Conservation (phyloP, 2,329 filamentous ascomycete species). For the Fusarium sacchari region DNA sequence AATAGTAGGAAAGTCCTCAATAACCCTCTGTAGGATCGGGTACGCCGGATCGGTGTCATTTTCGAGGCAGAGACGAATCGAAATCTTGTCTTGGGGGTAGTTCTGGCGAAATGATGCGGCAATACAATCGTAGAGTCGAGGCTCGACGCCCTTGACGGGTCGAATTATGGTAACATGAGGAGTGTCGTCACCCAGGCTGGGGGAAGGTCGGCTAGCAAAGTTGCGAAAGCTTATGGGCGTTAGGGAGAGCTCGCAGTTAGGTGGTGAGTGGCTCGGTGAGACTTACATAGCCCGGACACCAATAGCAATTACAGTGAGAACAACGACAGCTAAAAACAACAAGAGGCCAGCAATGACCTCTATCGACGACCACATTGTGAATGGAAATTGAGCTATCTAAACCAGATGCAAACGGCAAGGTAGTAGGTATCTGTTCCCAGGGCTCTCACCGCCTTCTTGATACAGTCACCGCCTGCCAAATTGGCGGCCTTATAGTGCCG, state of each 20-base stretch:
- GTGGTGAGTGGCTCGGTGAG: not conserved
- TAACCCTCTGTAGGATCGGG: slow-evolving; percentile 74
- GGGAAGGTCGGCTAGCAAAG: slow-evolving; percentile 62
- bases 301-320: slow-evolving; percentile 65
- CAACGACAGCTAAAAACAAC: slow-evolving; percentile 62
- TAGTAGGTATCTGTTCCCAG: not conserved
- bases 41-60: slow-evolving; percentile 80
- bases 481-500: too few relatives aligned
- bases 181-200: slow-evolving; percentile 61
- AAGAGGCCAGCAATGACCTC: slow-evolving; percentile 58
- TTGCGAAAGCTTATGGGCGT: slow-evolving; percentile 57
- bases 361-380: slow-evolving; percentile 43
- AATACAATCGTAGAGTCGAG: slow-evolving; percentile 90
- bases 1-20: slow-evolving; percentile 76
- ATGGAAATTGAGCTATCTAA: not conserved
- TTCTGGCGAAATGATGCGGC: slow-evolving; percentile 84
- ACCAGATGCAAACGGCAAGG: not conserved
- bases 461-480: not conserved
- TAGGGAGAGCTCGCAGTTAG: not conserved
- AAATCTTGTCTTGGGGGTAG: slow-evolving; percentile 80
- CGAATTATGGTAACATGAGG: slow-evolving; percentile 92
- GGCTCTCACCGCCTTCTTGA: not conserved
- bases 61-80: slow-evolving; percentile 84
- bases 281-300: slow-evolving; percentile 67
- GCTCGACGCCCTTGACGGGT: slow-evolving; percentile 92